Base-by-base conservation (phyloP, 192 early-diverging fungal species). In the Backusella westeae region DNA sequence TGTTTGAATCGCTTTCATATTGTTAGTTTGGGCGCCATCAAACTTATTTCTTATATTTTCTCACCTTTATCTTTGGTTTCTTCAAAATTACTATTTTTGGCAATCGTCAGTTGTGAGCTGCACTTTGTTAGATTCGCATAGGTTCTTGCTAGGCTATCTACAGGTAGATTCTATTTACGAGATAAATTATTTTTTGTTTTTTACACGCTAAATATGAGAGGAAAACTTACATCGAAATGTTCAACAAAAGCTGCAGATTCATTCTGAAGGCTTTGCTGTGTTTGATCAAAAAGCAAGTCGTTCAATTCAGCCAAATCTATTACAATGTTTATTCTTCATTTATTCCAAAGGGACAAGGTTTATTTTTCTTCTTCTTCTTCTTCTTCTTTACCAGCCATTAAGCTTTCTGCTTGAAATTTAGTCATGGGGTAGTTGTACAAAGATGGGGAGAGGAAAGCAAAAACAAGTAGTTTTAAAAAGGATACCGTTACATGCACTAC, bases 271-370 rank as follows among this genome's bases (percentile, higher is more conserved):
- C 21, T n/a, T 21, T 36, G 35, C 41, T 69, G 68, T 39, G 35
- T 38, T 12, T 69, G 68, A 12, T 69, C 38, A 69, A 69, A 69
- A 26, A 69, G 4, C 19, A 69, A 69, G 19, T 69, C 68, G 34
- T 69, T 38, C n/a, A 69, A 69, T 69, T 69, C 34, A 12, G 68
- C 17, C 12, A 69, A 69, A 69, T 69, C 68, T 69, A 69, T 38
- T 21, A 49, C 46, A 49, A n/a, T n/a, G 42, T 44, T 32, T 39
- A 10, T 39, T 39, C 17, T 49, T 49, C 15, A 49, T n/a, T 49
- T n/a, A 49, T 49, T 19, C 46, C 5, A 49, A 49, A 49, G n/a
- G 6, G 17, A 10, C 67, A 36, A 9, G 2, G 17, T 34, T 4
- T 66, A 4, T 12, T 32, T 66, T 12, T 32, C 8, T 66, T 34